Evolutionary conservation across 208 protist genomes (phyloP).

Genomic region (Crithidia fasciculata): DNA sequence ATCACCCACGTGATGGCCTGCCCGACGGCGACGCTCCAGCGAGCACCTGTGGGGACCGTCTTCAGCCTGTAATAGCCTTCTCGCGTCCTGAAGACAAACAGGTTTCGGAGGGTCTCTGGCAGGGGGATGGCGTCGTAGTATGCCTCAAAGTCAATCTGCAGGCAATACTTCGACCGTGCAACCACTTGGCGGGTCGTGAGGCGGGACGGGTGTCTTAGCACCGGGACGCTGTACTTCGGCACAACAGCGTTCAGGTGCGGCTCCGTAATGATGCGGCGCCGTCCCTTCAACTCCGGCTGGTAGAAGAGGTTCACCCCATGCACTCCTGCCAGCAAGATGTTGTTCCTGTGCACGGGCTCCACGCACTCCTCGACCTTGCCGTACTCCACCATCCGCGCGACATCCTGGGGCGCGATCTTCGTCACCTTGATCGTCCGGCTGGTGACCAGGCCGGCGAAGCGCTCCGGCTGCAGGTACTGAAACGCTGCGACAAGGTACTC

Average conservation of each 20-base stretch:
- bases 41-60: constrained; percentile 17
- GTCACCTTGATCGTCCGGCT: not conserved
- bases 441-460: not conserved
- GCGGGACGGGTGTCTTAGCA: not conserved
- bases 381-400: not conserved
- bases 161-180: not conserved
- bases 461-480: not conserved
- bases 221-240: not conserved
- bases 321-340: not conserved
- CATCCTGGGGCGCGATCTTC: not conserved
- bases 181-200: not conserved
- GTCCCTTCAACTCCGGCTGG: not conserved
- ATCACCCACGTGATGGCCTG: constrained; percentile 3
- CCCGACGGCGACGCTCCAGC: constrained; percentile 6
- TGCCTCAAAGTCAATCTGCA: not conserved
- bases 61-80: not conserved
- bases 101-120: not conserved
- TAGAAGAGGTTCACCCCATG: not conserved
- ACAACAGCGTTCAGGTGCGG: constrained; percentile 3
- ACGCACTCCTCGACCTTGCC: not conserved
- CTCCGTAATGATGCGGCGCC: constrained; percentile 33
- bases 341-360: not conserved
- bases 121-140: not conserved
- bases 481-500: no score
- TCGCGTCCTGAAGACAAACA: not conserved